A percentile compares a stretch with the other conserved stretches of the same genome.
Evolutionary conservation across 108 stramenopile species (phyloP).

Genomic region (Conticribra weissflogii): DNA sequence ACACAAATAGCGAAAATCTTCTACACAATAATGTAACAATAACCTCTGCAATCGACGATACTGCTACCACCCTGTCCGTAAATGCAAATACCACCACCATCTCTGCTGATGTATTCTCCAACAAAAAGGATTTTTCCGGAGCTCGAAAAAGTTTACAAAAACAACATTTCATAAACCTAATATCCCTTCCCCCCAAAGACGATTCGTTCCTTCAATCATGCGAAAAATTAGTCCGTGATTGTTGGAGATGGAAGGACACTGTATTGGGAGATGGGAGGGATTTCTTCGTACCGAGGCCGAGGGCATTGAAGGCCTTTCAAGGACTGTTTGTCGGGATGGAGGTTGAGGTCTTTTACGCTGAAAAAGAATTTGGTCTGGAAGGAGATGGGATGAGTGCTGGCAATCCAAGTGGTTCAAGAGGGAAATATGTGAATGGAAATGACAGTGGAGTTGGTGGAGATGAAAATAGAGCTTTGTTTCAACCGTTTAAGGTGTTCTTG

Average conservation of each 20-base stretch:
- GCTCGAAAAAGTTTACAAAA: too few relatives aligned
- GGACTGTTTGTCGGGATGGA: conserved; percentile 45
- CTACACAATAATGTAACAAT: too few relatives aligned
- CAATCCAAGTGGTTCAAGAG: not conserved
- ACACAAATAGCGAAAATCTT: too few relatives aligned
- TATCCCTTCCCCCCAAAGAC: conserved; percentile 41
- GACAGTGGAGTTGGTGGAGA: not conserved
- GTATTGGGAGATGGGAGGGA: conserved; percentile 82
- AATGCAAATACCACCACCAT: too few relatives aligned
- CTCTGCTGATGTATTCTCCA: too few relatives aligned
- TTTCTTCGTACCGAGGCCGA: conserved; percentile 80
- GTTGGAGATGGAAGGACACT: conserved; percentile 84
- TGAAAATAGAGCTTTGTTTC: not conserved
- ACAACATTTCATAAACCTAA: conserved; percentile 36
- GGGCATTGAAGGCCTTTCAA: conserved; percentile 62
- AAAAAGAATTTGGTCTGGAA: not conserved
- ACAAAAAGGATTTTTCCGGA: too few relatives aligned
- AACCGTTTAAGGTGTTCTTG: not conserved
- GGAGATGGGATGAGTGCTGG: not conserved
- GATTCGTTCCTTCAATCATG: conserved; percentile 22
- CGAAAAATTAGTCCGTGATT: conserved; percentile 48
- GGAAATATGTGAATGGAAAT: too few relatives aligned
- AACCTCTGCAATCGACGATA: too few relatives aligned
- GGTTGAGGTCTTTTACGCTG: conserved; percentile 4
- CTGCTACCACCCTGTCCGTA: too few relatives aligned